These are phyloP conservation scores for Bipolaris cookei DNA, from an alignment of 2,329 filamentous ascomycete species.

Conservation along the genomic window DNA sequence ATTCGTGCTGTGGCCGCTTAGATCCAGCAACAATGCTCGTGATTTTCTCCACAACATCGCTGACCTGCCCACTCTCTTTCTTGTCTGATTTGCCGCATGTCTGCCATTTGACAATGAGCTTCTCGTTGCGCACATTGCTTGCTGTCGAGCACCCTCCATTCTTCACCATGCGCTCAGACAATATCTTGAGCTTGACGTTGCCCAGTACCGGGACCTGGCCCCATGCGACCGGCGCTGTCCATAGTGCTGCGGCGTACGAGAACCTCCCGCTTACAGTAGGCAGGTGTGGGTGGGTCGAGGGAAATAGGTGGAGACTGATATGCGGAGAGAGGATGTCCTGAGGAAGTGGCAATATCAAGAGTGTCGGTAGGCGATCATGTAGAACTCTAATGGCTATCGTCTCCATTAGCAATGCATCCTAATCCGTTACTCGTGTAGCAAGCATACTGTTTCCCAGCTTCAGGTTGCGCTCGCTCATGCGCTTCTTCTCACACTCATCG, in stretches of 20 bases:
- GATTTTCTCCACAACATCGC: slow-evolving; percentile 62
- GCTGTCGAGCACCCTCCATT: slow-evolving; percentile 55
- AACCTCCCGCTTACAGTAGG: slow-evolving; percentile 90
- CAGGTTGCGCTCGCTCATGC: slow-evolving; percentile 64
- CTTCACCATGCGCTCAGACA: slow-evolving; percentile 84
- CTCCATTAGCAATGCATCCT: slow-evolving; percentile 8
- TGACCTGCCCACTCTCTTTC: slow-evolving; percentile 52
- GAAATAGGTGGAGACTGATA: slow-evolving; percentile 68
- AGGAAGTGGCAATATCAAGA: slow-evolving; percentile 66
- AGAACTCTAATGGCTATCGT: slow-evolving; percentile 63
- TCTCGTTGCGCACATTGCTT: slow-evolving; percentile 64
- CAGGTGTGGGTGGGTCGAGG: slow-evolving; percentile 82
- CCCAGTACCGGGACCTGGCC: slow-evolving; percentile 88
- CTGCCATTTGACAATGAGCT: slow-evolving; percentile 90
- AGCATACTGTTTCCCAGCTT: slow-evolving; percentile 67
- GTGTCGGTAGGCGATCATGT: slow-evolving; percentile 67
- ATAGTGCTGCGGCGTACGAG: slow-evolving; percentile 89
- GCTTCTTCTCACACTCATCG: slow-evolving; percentile 52
- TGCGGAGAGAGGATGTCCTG: slow-evolving; percentile 67
- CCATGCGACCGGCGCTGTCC: slow-evolving; percentile 97
- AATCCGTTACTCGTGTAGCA: background rate
- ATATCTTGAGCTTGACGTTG: slow-evolving; percentile 84
- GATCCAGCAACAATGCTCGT: slow-evolving; percentile 62
- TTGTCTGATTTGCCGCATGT: slow-evolving; percentile 64
- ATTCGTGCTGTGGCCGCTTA: slow-evolving; percentile 64